These are phyloP conservation scores for Berkeleyomyces basicola DNA, from an alignment of 2,329 filamentous ascomycete species.

Conservation along the genomic window DNA sequence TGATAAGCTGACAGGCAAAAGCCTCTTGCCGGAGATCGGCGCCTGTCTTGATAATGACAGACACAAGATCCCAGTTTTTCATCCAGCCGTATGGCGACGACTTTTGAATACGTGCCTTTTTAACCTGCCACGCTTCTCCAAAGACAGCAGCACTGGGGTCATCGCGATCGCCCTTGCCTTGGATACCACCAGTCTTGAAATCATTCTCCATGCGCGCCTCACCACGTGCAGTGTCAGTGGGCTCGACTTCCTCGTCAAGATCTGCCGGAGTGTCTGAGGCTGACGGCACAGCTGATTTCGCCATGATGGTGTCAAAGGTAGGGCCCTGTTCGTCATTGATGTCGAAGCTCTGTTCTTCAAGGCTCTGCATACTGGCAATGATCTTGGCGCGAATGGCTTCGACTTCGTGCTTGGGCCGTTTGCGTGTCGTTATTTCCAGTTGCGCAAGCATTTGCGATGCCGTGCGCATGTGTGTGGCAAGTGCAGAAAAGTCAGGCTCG, in stretches of 20 bases:
- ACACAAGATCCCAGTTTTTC: slow-evolving; percentile 79
- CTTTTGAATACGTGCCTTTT: slow-evolving; percentile 68
- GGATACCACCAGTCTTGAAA: slow-evolving; percentile 69
- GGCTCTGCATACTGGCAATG: slow-evolving; percentile 75
- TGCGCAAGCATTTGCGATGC: slow-evolving; percentile 78
- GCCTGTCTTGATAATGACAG: slow-evolving; percentile 76
- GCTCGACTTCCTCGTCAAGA: slow-evolving; percentile 18
- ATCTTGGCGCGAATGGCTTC: slow-evolving; percentile 74
- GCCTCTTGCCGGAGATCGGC: slow-evolving; percentile 71
- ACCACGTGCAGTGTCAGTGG: slow-evolving; percentile 40
- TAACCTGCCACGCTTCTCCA: slow-evolving; percentile 71
- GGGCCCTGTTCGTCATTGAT: slow-evolving; percentile 53
- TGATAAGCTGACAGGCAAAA: slow-evolving; percentile 72
- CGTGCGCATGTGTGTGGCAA: slow-evolving; percentile 76
- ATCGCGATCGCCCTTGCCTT: slow-evolving; percentile 65
- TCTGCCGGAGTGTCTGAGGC: slow-evolving; percentile 17
- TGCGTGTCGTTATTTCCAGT: slow-evolving; percentile 62
- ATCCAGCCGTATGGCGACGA: slow-evolving; percentile 77
- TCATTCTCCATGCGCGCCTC: slow-evolving; percentile 80
- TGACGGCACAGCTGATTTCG: slow-evolving; percentile 44
- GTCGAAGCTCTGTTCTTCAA: slow-evolving; percentile 75
- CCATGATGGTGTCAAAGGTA: slow-evolving; percentile 71
- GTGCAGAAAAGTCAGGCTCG: slow-evolving; percentile 63
- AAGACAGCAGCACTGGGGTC: slow-evolving; percentile 76
- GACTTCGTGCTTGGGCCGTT: slow-evolving; percentile 63